Base-by-base conservation (phyloP, 805 yeast genomes). In the Pichia nanzhaoensis region DNA sequence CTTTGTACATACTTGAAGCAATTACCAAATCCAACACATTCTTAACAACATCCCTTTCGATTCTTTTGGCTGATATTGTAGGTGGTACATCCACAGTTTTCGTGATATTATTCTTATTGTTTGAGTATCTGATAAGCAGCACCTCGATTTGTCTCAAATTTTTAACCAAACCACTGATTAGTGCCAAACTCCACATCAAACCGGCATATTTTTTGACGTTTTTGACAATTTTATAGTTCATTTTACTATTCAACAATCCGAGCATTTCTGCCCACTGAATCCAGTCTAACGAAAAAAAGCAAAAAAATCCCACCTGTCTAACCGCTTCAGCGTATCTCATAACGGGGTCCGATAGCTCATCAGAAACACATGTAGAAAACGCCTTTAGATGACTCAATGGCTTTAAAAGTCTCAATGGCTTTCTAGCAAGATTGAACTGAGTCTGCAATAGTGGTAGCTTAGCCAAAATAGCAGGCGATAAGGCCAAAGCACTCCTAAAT, bases 351-450 rank as follows among this genome's bases (percentile, higher is more conserved):
- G 74, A 61, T 37, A 88, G 73, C 68, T 84, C 82, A 64, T 86
- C 80, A 58, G 80, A 85, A 55, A 70, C 75, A 13, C 85, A 75
- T 51, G 74, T 72, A 2, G 84, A 71, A 4, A 90, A 85, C n/a
- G 77, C 74, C 55, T 80, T 79, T 44, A 85, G 58, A 60, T 83
- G 88, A 55, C 72, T 73, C 56, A 90, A 67, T 1, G 95, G 95
- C 66, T 89, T 90, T 51, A 88, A 76, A 58, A 83, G 79, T 58
- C 97, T 77, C 70, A 90, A 67, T 19, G 89, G 81, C 68, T 91
- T 91, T 63, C 98, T 80, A 1, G 50, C 39, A 36, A 51, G 14
- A 34, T 38, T 41, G 14, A 51, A 41, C 9, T 32, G 8, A 10
- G 19, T 16, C 31, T 51, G 54, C 4, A 46, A 18, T 1, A 22